Conservation (phyloP, 2,329 filamentous ascomycete species). For the Penicillium sp. region DNA sequence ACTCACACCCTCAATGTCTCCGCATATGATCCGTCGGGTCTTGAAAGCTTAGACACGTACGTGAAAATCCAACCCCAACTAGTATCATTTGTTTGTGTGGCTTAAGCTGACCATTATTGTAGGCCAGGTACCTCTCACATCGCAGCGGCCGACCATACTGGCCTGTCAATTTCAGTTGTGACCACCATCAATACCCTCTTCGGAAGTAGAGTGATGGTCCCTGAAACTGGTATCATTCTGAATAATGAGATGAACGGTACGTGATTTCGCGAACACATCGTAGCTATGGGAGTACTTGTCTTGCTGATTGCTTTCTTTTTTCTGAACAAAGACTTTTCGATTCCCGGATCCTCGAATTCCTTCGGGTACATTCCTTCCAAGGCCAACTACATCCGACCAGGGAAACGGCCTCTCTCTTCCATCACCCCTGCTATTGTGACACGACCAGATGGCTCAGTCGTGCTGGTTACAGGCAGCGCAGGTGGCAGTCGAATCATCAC, state of each 20-base stretch:
- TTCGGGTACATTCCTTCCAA: slow-evolving; percentile 84
- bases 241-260: slow-evolving; percentile 63
- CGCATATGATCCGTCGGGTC: slow-evolving; percentile 71
- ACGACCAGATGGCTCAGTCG: slow-evolving; percentile 65
- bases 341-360: slow-evolving; percentile 74
- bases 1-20: slow-evolving; percentile 70
- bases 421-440: slow-evolving; percentile 81
- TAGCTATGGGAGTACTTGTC: not conserved
- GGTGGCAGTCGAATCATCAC: slow-evolving; percentile 86
- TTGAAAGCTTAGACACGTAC: slow-evolving; percentile 68
- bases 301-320: slow-evolving; percentile 54
- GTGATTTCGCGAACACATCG: slow-evolving; percentile 37
- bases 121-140: slow-evolving; percentile 58
- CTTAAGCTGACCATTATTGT: not conserved
- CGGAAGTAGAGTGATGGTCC: slow-evolving; percentile 77
- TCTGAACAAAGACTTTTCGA: slow-evolving; percentile 80
- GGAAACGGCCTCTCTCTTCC: slow-evolving; percentile 82
- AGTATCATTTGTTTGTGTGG: not conserved
- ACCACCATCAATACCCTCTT: slow-evolving; percentile 90
- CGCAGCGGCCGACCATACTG: slow-evolving; percentile 70
- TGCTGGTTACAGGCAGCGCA: slow-evolving; percentile 73
- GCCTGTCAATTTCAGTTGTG: slow-evolving; percentile 78
- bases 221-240: slow-evolving; percentile 81
- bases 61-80: slow-evolving; percentile 7
- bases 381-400: slow-evolving; percentile 78